Percentiles rank a stretch among this genome's conserved stretches.
Conservation (phyloP, 805 yeast species). For the Pichia membranifaciens region DNA sequence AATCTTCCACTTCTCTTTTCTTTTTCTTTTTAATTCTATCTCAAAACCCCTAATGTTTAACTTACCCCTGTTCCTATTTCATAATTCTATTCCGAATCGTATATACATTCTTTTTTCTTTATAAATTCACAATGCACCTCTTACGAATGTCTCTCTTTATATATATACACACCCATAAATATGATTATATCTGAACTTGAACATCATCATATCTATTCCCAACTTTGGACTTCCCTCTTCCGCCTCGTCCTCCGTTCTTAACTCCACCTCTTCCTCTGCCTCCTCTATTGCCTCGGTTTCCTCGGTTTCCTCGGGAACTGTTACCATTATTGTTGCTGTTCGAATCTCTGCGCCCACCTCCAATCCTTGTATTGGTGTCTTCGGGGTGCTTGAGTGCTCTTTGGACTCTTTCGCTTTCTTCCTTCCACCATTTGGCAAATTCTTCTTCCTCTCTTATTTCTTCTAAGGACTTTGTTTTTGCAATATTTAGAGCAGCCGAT, state of each 20-base stretch:
- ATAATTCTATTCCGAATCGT: not conserved
- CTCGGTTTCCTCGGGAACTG: not conserved
- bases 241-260: not conserved
- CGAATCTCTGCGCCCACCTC: not conserved
- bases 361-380: not conserved
- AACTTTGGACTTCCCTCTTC: not conserved
- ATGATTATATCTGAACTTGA: not conserved
- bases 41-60: too few species aligned
- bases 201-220: not conserved
- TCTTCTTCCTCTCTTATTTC: conserved; percentile 79
- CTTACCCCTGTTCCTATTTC: too few species aligned
- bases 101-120: not conserved
- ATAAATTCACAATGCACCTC: not conserved
- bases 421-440: conserved; percentile 85
- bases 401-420: conserved; percentile 66
- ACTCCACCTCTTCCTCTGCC: conserved; percentile 5
- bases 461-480: conserved; percentile 36
- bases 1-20: too few species aligned
- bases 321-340: not conserved
- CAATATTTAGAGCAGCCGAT: not conserved
- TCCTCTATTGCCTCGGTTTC: not conserved
- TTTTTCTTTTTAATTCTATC: too few species aligned
- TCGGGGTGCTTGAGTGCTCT: conserved; percentile 23
- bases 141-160: not conserved
- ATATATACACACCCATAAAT: not conserved